Percentiles rank a stretch among this genome's conserved stretches.
These are phyloP conservation scores for Buddleja alternifolia DNA, from an alignment of 257 asterid genomes.

Conservation along the genomic window DNA sequence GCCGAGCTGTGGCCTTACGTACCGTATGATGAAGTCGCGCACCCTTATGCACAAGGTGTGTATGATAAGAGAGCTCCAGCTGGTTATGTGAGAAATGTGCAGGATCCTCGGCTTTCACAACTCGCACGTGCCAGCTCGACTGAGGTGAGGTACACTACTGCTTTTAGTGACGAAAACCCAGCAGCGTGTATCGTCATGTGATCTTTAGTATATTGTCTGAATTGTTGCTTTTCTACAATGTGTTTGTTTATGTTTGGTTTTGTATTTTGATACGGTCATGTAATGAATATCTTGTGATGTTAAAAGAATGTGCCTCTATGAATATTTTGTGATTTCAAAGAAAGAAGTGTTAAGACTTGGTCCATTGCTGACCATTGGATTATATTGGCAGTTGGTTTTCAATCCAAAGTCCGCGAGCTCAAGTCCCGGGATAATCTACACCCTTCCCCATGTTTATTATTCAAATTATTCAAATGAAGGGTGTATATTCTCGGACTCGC, in stretches of 20 bases:
- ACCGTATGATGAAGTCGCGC: constrained; percentile 88
- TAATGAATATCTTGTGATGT: constrained; percentile 38
- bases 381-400: too few species aligned
- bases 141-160: constrained; percentile 95
- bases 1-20: constrained; percentile 98
- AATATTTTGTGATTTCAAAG: too few species aligned
- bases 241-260: constrained; percentile 27
- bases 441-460: too few species aligned
- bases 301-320: too few species aligned
- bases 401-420: too few species aligned
- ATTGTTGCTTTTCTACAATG: constrained; percentile 16
- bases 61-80: constrained; percentile 95
- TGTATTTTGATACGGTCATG: constrained; percentile 17
- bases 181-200: constrained; percentile 86
- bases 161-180: constrained; percentile 92
- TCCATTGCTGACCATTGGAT: too few species aligned
- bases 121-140: constrained; percentile 89
- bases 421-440: too few species aligned
- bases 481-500: too few species aligned
- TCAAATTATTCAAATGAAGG: too few species aligned
- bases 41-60: constrained; percentile 87
- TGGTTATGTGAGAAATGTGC: constrained; percentile 69
- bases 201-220: constrained; percentile 25
- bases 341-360: too few species aligned
- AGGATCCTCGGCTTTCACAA: constrained; percentile 60